Evolutionary conservation across 225 moss, liverwort and hornwort species (phyloP).

Genomic region (Polytrichum commune): DNA sequence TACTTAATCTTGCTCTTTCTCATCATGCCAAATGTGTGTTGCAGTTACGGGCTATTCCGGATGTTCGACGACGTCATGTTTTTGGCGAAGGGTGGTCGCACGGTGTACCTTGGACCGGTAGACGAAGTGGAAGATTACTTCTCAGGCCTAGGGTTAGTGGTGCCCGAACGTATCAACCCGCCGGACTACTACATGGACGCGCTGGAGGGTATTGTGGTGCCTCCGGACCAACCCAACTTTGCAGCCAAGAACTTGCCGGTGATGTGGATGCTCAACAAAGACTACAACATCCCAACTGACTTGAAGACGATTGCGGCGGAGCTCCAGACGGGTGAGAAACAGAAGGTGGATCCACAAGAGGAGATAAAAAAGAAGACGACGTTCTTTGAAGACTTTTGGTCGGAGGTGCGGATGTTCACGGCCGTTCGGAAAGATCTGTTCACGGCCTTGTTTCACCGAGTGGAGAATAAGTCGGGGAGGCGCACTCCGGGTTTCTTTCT

Average conservation of each 20-base stretch:
- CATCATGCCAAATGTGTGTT: slow-evolving; percentile 3
- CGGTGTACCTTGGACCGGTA: slow-evolving; percentile 82
- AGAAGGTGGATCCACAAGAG: slow-evolving; percentile 1
- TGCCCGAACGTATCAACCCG: slow-evolving; percentile 89
- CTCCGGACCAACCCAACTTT: slow-evolving; percentile 54
- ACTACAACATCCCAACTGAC: slow-evolving; percentile 71
- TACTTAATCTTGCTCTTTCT: no score
- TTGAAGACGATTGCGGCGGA: slow-evolving; percentile 37
- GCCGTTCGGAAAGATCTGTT: slow-evolving; percentile 36
- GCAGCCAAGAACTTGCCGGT: slow-evolving; percentile 70
- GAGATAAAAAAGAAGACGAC: slow-evolving; percentile 36
- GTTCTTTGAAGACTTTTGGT: slow-evolving; percentile 66
- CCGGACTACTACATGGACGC: slow-evolving; percentile 95
- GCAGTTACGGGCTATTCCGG: slow-evolving; percentile 82
- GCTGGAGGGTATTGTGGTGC: slow-evolving; percentile 63
- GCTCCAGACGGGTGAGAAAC: slow-evolving; percentile 18
- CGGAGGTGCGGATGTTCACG: slow-evolving; percentile 38
- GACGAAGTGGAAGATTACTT: slow-evolving; percentile 82
- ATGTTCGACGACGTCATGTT: slow-evolving; percentile 98
- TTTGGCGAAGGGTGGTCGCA: slow-evolving; percentile 78
- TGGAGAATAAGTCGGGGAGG: slow-evolving; percentile 71
- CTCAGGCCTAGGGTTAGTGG: slow-evolving; percentile 49
- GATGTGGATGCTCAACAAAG: slow-evolving; percentile 84
- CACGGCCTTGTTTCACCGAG: slow-evolving; percentile 28
- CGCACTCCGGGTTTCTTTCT: slow-evolving; percentile 63